These are phyloP conservation scores for Boletellus sp. DNA, from an alignment of 1,284 basidiomycete genomes.

Conservation along the genomic window DNA sequence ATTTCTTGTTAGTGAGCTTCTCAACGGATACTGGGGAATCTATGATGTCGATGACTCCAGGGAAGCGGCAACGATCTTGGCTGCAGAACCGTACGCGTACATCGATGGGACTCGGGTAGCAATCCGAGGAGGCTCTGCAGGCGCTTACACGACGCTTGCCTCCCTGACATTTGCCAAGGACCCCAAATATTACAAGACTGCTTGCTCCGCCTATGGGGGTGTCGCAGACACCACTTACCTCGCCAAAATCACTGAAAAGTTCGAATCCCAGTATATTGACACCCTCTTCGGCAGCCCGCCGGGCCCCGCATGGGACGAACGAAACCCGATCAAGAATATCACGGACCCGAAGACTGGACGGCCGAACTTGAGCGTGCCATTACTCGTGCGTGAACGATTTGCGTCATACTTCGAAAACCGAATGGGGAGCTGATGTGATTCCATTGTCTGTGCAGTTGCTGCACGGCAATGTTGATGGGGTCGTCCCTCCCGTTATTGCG, in stretches of 20 bases:
- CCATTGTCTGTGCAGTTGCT: conserved; percentile 39
- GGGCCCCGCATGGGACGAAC: conserved; percentile 2
- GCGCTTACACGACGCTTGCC: conserved; percentile 56
- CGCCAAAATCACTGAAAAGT: conserved; percentile 59
- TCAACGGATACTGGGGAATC: conserved; percentile 18
- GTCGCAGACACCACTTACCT: conserved; percentile 50
- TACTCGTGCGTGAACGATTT: conserved; percentile 14
- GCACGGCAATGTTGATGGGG: conserved; percentile 53
- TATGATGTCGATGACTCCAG: conserved; percentile 18
- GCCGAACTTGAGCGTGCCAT: conserved; percentile 7
- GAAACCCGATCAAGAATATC: conserved; percentile 17
- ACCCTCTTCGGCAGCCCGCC: conserved; percentile 52
- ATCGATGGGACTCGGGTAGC: conserved; percentile 44
- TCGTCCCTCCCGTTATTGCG: conserved; percentile 57
- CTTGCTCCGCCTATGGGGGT: conserved; percentile 47
- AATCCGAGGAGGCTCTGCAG: conserved; percentile 58
- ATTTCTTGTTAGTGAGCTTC: conserved; percentile 10
- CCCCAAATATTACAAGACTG: conserved; percentile 16
- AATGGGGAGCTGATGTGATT: no score
- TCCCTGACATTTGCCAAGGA: conserved; percentile 40
- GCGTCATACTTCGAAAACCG: no score
- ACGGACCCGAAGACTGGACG: background rate
- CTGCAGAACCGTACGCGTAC: background rate
- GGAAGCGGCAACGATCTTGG: conserved; percentile 9
- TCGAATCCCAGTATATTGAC: conserved; percentile 50